A percentile compares a stretch with the other conserved stretches of the same genome.
phyloP scores from a whole-genome alignment of 768 basidiomycete genomes.

The Tricholoma bakamatsutake region DNA sequence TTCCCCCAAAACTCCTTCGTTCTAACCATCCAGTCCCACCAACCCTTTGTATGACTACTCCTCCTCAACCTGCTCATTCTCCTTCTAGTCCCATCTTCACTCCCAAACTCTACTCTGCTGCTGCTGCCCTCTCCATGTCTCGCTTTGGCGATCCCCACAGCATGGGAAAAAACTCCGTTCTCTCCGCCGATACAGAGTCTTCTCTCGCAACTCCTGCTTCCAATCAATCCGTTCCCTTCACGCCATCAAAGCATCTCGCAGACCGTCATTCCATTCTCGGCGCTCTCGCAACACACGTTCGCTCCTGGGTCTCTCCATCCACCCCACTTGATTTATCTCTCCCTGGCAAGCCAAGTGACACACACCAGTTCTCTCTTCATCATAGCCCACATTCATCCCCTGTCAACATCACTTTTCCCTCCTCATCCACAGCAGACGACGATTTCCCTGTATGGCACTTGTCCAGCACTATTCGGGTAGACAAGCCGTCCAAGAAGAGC shows the following conservation, averaged over 20 bases:
- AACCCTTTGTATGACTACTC: constrained; percentile 45
- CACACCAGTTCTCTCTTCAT: not conserved
- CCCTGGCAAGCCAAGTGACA: constrained; percentile 9
- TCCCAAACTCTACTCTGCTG: constrained; percentile 27
- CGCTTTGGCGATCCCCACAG: constrained; percentile 24
- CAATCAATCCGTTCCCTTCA: constrained; percentile 30
- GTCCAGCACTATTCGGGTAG: constrained; percentile 12
- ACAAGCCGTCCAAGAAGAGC: constrained; percentile 9
- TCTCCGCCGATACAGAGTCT: constrained; percentile 38
- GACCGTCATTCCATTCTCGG: constrained; percentile 27
- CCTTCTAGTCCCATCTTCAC: constrained; percentile 27
- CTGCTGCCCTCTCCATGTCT: constrained; percentile 23
- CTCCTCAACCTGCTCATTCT: constrained; percentile 23
- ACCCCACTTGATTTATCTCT: constrained; percentile 21
- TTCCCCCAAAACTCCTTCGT: constrained; percentile 34
- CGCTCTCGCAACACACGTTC: constrained; percentile 36
- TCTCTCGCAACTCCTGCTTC: constrained; percentile 48
- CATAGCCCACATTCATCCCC: constrained; percentile 10
- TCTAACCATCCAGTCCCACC: constrained; percentile 37
- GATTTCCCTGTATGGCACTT: constrained; percentile 18
- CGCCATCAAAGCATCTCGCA: constrained; percentile 12
- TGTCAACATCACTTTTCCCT: constrained; percentile 10
- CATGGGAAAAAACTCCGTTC: constrained; percentile 27
- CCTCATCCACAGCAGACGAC: constrained; percentile 16
- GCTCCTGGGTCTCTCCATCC: constrained; percentile 38